Evolutionary conservation across 1,139 yeast species (phyloP), one percentile per base, ranked within the genome.

Genomic region (Diutina catenulata): DNA sequence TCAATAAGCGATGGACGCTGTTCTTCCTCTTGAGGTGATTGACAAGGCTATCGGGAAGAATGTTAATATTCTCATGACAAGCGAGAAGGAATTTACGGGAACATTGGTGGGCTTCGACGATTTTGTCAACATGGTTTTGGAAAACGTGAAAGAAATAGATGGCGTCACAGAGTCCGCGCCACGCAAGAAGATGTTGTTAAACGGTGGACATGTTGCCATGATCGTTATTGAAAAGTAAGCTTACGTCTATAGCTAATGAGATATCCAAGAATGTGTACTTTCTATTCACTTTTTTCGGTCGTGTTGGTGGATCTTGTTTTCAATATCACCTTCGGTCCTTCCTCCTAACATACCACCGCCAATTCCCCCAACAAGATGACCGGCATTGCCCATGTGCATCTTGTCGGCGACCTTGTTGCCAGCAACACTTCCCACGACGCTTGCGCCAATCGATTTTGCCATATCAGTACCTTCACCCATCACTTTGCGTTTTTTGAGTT

Each of bases 101-200:
- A 83, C 79, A 8, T 66, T 91, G 39, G 74, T 81, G 21, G 98
- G 97, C 1, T 88, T 91, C 56, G 98, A 91, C 56, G 97, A 91
- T 57, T 88, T 80, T 51, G 97, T 91, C 43, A 91, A 91, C 57
- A 80, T 88, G 66, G 95, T 91, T 9, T 69, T 88, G 44, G 82
- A 81, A 51, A 79, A 86, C 49, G 96, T 83, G 26, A 70, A 72
- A 7, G 97, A 87, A 56, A 49, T 49, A 24, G n/a, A n/a, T n/a
- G n/a, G n/a, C n/a, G 33, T 28, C 23, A 28, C 33, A 13, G 33
- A 28, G n/a, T 68, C 62, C 20, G 42, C 38, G 39, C 60, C 55
- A 9, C 64, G 64, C 18, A 70, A 73, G 53, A 78, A 76, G 56
- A 80, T 91, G 70, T 68, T 91, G 41, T 66, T 91, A 48, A 87